Base-by-base conservation (phyloP, 495 filamentous ascomycete genomes). In the Aspergillus asperescens region DNA sequence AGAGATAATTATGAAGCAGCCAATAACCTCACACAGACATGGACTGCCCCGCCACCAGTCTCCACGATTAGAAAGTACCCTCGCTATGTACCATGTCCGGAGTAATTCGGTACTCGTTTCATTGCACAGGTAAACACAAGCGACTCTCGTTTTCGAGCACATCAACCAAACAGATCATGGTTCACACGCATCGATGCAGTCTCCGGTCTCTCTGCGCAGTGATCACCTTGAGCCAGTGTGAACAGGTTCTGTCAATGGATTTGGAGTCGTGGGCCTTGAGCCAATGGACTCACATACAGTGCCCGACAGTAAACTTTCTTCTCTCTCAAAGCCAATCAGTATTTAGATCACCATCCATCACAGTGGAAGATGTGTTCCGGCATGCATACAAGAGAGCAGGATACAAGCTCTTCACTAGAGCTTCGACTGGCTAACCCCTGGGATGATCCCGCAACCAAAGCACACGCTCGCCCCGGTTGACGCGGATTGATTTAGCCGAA, bases 401-500 rank as follows among this genome's bases (percentile, higher is more conserved):
- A 47, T 31, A 35, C 44, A 47, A 47, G 44, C 28, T 34, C 44
- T 47, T 8, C 28, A 24, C 44, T 19, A 35, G 19, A 24, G 25
- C 12, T 16, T 46, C 34, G 7, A 39, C 31, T n/a, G 22, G 32
- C 4, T 27, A 38, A 7, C 34, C 57, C 59, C 52, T 54, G 48
- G 32, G 50, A 20, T 34, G 48, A 55, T 57, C 56, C 48, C 31
- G 46, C 45, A 37, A 31, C 39, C 50, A 41, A 12, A 15, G 56
- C 55, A 52, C 55, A 53, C 52, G 55, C 55, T 55, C 67, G n/a
- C 40, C 37, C 38, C 39, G 55, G 63, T 62, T 34, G 37, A 45
- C 27, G 42, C 40, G 41, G 25, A 41, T 41, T 43, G 55, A 58
- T 58, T 59, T 59, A 61, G 66, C 63, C 57, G 65, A 55, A 45